Evolutionary conservation across 2,329 filamentous ascomycete genomes (phyloP), one percentile per base, ranked within the genome.

Genomic region (Aspergillus alliaceus): DNA sequence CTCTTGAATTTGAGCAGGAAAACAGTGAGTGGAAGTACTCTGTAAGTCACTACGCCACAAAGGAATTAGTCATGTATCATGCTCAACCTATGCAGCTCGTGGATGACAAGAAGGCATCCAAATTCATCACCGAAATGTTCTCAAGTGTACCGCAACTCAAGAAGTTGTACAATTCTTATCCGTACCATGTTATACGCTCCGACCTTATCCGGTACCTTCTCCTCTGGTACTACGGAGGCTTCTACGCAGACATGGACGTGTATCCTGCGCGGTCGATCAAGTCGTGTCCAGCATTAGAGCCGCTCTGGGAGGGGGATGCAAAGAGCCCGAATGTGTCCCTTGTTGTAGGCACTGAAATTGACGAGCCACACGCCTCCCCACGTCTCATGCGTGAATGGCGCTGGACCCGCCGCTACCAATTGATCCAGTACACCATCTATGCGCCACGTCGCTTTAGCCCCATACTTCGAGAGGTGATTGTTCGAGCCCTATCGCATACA

Each of bases 181-280:
- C 71, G 0, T 62, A 88, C 76, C 14, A 80, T 73, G 60, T 82
- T 69, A 58, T 79, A 70, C 5, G 84, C 79, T 39, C 86, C 79
- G 40, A 87, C 72, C 22, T 77, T 62, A 60, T 77, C 12, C 71
- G 72, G 15, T 75, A 74, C 44, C 60, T 75, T 4, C 57, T 75
- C 2, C 56, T 75, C 4, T 75, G 72, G 69, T 72, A 73, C 53
- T 65, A 68, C 25, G 72, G 72, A 12, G 72, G 72, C 27, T 73
- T 69, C 57, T 75, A 74, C 40, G 67, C 71, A 12, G 72, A 75
- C 31, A 65, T 68, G 24, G 72, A 75, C 31, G 59, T 72, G 15
- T 68, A 59, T 31, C 71, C 72, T 2, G 63, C 59, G 0, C 60
- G 56, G 12, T 46, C 68, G 8, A 72, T 74, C 51, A 69, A 62